These are phyloP conservation scores for Dovyalis caffra DNA, from an alignment of 345 rosid genomes.

Conservation along the genomic window DNA sequence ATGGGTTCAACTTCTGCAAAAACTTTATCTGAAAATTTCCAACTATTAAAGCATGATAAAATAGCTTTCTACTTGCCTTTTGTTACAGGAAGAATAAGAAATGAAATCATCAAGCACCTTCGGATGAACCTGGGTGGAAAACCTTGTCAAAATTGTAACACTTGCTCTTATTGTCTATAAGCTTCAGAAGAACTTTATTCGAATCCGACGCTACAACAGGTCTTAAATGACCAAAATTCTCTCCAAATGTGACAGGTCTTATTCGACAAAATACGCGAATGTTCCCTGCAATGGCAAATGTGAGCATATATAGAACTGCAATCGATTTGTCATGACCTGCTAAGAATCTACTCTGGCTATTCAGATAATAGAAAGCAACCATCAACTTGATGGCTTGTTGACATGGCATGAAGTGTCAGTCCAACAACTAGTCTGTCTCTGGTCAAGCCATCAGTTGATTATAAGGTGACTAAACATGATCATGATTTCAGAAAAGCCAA, in stretches of 20 bases:
- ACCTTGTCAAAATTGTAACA: constrained; percentile 63
- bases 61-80: background rate
- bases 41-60: background rate
- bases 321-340: too few species aligned
- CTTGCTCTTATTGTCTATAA: constrained; percentile 45
- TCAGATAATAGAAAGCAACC: too few species aligned
- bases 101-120: constrained; percentile 43
- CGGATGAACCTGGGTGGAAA: constrained; percentile 61
- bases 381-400: too few species aligned
- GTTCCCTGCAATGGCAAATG: constrained; percentile 42
- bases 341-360: too few species aligned
- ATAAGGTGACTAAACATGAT: background rate
- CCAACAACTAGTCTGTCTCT: too few species aligned
- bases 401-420: too few species aligned
- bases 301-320: background rate
- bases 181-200: constrained; percentile 41
- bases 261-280: constrained; percentile 82
- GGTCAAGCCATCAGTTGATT: background rate
- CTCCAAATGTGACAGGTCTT: constrained; percentile 42
- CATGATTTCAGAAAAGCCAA: background rate
- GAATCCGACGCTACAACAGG: constrained; percentile 48
- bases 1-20: constrained; percentile 81
- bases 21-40: constrained; percentile 54
- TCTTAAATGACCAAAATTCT: constrained; percentile 29
- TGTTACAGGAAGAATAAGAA: background rate